Conservation (phyloP, 495 filamentous ascomycete species). For the Paragyromitra xinjiangensis region DNA sequence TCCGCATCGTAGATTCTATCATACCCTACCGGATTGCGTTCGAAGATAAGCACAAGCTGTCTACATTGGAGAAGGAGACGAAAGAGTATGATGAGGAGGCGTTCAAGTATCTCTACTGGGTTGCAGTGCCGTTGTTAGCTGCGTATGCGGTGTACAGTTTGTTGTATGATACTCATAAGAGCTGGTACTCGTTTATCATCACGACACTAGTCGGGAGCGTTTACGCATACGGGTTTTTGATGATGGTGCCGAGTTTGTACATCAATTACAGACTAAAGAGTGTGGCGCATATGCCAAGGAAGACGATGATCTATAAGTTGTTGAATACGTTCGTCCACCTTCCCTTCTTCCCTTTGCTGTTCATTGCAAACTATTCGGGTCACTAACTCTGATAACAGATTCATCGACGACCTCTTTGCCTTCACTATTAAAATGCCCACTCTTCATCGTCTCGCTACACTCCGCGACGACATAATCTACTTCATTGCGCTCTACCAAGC, state of each 20-base stretch:
- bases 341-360: conserved; percentile 42
- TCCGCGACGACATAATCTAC: conserved; percentile 96
- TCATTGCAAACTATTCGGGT: not conserved
- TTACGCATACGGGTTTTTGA: conserved; percentile 97
- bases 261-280: conserved; percentile 98
- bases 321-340: conserved; percentile 69
- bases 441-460: conserved; percentile 90
- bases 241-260: conserved; percentile 98
- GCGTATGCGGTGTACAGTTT: conserved; percentile 92
- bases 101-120: conserved; percentile 93
- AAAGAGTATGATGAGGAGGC: conserved; percentile 98
- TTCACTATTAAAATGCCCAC: conserved; percentile 99
- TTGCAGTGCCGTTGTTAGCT: conserved; percentile 84
- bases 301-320: conserved; percentile 98
- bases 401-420: conserved; percentile 89
- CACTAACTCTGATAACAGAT: conserved; percentile 64
- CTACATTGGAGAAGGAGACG: conserved; percentile 94
- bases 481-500: conserved; percentile 98
- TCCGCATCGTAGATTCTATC: conserved; percentile 75
- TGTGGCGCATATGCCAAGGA: conserved; percentile 95
- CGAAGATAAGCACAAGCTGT: conserved; percentile 96
- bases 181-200: conserved; percentile 93
- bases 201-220: conserved; percentile 93
- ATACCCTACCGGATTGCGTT: conserved; percentile 86
- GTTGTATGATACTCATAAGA: conserved; percentile 94